Evolutionary conservation across 2,329 filamentous ascomycete genomes (phyloP).

Genomic region (Lachnellula occidentalis): DNA sequence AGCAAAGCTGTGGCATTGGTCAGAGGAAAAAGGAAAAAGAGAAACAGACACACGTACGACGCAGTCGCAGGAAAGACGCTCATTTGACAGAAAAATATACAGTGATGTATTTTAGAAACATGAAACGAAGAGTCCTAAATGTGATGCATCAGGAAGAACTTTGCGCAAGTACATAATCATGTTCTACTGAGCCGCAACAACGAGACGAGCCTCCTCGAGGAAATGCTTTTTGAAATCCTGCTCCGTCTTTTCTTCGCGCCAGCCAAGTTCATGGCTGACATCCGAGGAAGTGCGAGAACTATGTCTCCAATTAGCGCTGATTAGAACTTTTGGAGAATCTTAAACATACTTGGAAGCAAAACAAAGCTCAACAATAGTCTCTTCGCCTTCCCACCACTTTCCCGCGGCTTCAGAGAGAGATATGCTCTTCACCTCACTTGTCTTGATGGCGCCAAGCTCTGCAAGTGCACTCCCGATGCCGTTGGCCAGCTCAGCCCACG

Average conservation of each 20-base stretch:
- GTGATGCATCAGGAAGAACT: too few species aligned
- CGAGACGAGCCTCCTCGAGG: background rate
- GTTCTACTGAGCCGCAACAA: background rate
- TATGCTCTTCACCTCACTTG: conserved; percentile 23
- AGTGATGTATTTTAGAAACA: too few species aligned
- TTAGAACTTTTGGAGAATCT: background rate
- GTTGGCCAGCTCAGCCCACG: conserved; percentile 35
- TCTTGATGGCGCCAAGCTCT: conserved; percentile 30
- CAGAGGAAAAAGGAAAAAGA: too few species aligned
- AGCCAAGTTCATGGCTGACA: conserved; percentile 5
- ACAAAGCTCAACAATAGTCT: conserved; percentile 30
- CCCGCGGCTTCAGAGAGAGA: conserved; percentile 26
- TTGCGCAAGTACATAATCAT: too few species aligned
- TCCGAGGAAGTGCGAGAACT: background rate
- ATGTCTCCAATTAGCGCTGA: background rate
- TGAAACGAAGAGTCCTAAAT: too few species aligned
- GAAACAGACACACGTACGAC: too few species aligned
- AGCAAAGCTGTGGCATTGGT: too few species aligned
- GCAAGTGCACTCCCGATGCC: conserved; percentile 31
- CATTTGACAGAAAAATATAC: too few species aligned
- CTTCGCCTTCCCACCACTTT: conserved; percentile 12
- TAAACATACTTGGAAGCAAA: conserved; percentile 28
- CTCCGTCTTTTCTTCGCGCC: conserved; percentile 4
- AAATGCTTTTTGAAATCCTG: conserved; percentile 5
- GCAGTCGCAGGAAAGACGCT: too few species aligned